Evolutionary conservation across 768 basidiomycete genomes (phyloP).

Genomic region (Termitomyces sp.): DNA sequence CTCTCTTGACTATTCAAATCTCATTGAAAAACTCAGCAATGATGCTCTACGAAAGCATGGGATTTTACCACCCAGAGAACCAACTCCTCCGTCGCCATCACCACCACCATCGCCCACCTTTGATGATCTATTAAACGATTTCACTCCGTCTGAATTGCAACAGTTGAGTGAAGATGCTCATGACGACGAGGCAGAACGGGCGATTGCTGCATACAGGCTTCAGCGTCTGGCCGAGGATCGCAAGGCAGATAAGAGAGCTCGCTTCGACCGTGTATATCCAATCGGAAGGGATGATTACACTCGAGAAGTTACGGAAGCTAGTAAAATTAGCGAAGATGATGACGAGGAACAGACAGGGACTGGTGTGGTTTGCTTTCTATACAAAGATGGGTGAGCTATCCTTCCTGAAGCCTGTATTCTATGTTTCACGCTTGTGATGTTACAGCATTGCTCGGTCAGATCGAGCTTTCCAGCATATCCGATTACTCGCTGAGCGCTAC

Average conservation of each 20-base stretch:
- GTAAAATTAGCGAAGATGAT: slow-evolving; percentile 59
- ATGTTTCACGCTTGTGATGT: background rate
- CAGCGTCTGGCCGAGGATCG: slow-evolving; percentile 62
- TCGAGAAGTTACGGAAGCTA: slow-evolving; percentile 91
- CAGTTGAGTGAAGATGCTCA: slow-evolving; percentile 67
- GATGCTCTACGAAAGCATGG: slow-evolving; percentile 91
- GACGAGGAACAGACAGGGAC: slow-evolving; percentile 72
- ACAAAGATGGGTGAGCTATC: slow-evolving; percentile 82
- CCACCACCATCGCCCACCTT: slow-evolving; percentile 74
- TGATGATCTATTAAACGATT: slow-evolving; percentile 59
- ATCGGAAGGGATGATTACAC: slow-evolving; percentile 94
- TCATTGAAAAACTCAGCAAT: slow-evolving; percentile 50
- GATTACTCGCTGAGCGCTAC: slow-evolving; percentile 70
- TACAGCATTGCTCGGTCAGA: slow-evolving; percentile 76
- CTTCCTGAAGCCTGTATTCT: background rate
- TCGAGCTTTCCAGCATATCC: slow-evolving; percentile 64
- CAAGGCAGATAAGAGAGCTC: slow-evolving; percentile 48
- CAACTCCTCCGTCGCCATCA: slow-evolving; percentile 70
- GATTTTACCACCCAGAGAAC: slow-evolving; percentile 73
- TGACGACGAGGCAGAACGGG: slow-evolving; percentile 72
- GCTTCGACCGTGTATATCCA: slow-evolving; percentile 82
- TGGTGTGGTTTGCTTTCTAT: slow-evolving; percentile 90
- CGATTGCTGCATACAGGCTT: slow-evolving; percentile 59
- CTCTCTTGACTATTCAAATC: background rate
- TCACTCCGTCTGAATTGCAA: slow-evolving; percentile 55